Percentiles rank a stretch among this genome's conserved stretches.
Conservation (phyloP, 1,284 basidiomycete genomes). For the Cutaneotrichosporon spelunceum region DNA sequence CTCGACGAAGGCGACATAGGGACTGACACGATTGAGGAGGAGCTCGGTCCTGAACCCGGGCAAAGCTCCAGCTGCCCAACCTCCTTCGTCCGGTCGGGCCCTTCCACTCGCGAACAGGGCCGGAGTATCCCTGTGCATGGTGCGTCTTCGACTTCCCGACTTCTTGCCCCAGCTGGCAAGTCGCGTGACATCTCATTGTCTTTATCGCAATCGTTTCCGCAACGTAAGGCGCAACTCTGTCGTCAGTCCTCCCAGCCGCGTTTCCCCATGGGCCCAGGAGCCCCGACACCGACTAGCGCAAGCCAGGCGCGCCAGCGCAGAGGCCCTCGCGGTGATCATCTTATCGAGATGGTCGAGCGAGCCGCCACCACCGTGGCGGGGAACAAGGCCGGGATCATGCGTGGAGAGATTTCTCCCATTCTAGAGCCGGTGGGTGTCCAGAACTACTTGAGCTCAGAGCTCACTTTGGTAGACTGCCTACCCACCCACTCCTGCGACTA, state of each 20-base stretch:
- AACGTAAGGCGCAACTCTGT: not conserved
- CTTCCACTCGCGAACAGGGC: not conserved
- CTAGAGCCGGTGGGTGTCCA: not conserved
- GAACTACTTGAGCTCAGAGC: not conserved
- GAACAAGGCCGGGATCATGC: not conserved
- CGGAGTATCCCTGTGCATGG: not conserved
- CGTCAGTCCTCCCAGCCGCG: not conserved
- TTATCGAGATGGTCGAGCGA: not conserved
- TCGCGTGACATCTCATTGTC: not conserved
- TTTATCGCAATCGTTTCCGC: not conserved
- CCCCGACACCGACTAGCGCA: not conserved
- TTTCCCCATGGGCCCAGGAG: not conserved
- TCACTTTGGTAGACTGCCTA: not conserved
- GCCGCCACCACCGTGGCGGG: not conserved
- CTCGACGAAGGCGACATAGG: not conserved
- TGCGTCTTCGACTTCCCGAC: not conserved
- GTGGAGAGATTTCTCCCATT: not conserved
- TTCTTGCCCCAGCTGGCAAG: not conserved
- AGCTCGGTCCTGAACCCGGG: not conserved
- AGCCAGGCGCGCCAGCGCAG: not conserved
- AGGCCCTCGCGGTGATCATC: not conserved
- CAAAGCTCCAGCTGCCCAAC: not conserved
- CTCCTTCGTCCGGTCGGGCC: not conserved
- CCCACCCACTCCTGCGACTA: not conserved
- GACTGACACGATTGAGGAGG: not conserved